A percentile compares a stretch with the other conserved stretches of the same genome.
These are phyloP conservation scores for Diaporthe sp. DNA, from an alignment of 2,329 filamentous ascomycete species.

Conservation along the genomic window DNA sequence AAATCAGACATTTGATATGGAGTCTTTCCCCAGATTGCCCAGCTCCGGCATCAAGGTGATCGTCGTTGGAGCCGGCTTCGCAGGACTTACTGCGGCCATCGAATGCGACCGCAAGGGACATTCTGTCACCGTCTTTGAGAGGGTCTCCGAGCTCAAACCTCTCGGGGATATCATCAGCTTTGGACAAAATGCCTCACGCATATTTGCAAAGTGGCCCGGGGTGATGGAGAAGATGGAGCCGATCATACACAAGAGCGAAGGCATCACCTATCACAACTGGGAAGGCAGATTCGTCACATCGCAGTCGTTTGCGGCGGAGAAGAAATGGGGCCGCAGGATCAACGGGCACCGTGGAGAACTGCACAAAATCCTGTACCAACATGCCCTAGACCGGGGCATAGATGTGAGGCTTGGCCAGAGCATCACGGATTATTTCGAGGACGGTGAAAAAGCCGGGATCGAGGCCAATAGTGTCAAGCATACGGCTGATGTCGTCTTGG, in stretches of 20 bases:
- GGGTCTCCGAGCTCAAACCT: slow-evolving; percentile 56
- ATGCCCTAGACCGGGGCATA: slow-evolving; percentile 61
- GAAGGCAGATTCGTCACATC: slow-evolving; percentile 62
- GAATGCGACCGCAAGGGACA: slow-evolving; percentile 69
- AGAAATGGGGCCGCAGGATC: slow-evolving; percentile 59
- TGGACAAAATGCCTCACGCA: slow-evolving; percentile 67
- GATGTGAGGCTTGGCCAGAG: slow-evolving; percentile 58
- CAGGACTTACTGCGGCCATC: slow-evolving; percentile 68
- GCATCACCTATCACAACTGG: slow-evolving; percentile 54
- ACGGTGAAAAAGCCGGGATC: slow-evolving; percentile 52
- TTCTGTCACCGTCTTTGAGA: slow-evolving; percentile 58
- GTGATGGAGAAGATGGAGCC: slow-evolving; percentile 61
- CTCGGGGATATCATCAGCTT: slow-evolving; percentile 66
- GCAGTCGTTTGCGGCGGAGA: slow-evolving; percentile 49
- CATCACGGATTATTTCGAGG: slow-evolving; percentile 60
- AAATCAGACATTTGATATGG: slow-evolving; percentile 36
- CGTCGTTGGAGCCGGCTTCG: slow-evolving; percentile 65
- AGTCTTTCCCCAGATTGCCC: slow-evolving; percentile 37
- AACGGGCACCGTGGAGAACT: slow-evolving; percentile 68
- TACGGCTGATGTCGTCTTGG: slow-evolving; percentile 56
- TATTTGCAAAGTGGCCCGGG: slow-evolving; percentile 67
- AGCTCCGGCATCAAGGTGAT: slow-evolving; percentile 56
- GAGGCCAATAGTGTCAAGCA: slow-evolving; percentile 54
- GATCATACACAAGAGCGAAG: slow-evolving; percentile 60
- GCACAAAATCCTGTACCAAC: slow-evolving; percentile 62